A percentile compares a stretch with the other conserved stretches of the same genome.
phyloP scores from a whole-genome alignment of 2,329 filamentous ascomycete species.

The Beauveria sp. region DNA sequence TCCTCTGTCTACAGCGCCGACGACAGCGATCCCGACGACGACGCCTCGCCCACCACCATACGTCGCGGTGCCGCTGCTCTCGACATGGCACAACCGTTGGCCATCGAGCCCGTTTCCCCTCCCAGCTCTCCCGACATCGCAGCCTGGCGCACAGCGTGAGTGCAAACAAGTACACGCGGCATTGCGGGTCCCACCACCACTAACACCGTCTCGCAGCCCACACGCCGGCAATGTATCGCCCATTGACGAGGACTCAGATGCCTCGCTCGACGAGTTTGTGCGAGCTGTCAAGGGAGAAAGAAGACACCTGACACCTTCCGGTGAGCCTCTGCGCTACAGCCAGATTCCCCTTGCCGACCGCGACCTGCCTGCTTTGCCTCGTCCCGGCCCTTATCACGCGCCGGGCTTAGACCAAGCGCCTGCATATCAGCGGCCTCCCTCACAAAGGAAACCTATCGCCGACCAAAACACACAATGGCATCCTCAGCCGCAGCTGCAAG shows the following conservation, averaged over 20 bases:
- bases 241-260: conserved; percentile 38
- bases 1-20: conserved; percentile 48
- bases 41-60: conserved; percentile 22
- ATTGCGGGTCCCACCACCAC: conserved; percentile 10
- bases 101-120: conserved; percentile 44
- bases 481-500: background rate
- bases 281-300: conserved; percentile 4
- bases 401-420: background rate
- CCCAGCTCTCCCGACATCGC: conserved; percentile 48
- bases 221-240: conserved; percentile 40
- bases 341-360: background rate
- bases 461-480: background rate
- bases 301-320: background rate
- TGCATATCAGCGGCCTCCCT: background rate
- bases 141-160: conserved; percentile 33
- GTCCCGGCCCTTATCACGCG: background rate
- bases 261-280: conserved; percentile 1
- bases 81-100: conserved; percentile 18
- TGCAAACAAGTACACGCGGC: conserved; percentile 14
- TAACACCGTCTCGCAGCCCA: conserved; percentile 16
- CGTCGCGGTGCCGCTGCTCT: conserved; percentile 21
- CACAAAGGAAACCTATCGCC: background rate
- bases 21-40: conserved; percentile 2
- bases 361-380: background rate
- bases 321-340: background rate